Evolutionary conservation across 2,329 filamentous ascomycete genomes (phyloP), one percentile per base, ranked within the genome.

Genomic region (Tolypocladium ophioglossoides): DNA sequence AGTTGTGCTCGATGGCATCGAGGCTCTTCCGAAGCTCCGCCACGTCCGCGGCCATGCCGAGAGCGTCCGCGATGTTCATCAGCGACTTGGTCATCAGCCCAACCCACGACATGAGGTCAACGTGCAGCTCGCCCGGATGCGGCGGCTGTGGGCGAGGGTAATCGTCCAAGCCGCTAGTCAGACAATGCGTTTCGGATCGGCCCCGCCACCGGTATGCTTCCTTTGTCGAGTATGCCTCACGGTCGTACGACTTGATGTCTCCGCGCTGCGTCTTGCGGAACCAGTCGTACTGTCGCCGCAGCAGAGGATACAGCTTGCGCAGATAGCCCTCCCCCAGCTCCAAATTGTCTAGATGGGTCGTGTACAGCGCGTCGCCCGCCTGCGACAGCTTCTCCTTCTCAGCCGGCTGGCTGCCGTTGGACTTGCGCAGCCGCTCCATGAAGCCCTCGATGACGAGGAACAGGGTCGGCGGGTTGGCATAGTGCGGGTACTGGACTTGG

Each of bases 141-240:
- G 94, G 94, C 16, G 94, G 91, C 70, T 95, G 89, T 10, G 94
- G 80, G 50, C 94, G 89, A 51, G 94, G 94, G 67, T 97, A 99
- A 72, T 99, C 94, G 64, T 99, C 94, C 2, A 99, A 81, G 3
- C 94, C 94, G 52, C 91, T 96, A 6, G 94, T 95, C 50, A 99
- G 78, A 57, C 95, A 87, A 68, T 97, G 94, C 50, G 84, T 82
- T 37, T 88, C 82, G 9, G 89, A 94, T 55, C 94, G 87, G 57
- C 94, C 94, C 54, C 91, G 86, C 94, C 94, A 99, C 61, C 94
- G 84, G 72, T 97, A 99, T 2, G 82, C 94, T 72, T 99, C 94
- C 64, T 88, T 92, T n/a, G 78, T 82, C 9, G 89, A 95, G 70
- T 86, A 95, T 0, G 91, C 89, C 57, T 90, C 83, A 37, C 92